A percentile compares a stretch with the other conserved stretches of the same genome.
Evolutionary conservation across 108 stramenopile species (phyloP).

Genomic region (Cyclotella distinguenda): DNA sequence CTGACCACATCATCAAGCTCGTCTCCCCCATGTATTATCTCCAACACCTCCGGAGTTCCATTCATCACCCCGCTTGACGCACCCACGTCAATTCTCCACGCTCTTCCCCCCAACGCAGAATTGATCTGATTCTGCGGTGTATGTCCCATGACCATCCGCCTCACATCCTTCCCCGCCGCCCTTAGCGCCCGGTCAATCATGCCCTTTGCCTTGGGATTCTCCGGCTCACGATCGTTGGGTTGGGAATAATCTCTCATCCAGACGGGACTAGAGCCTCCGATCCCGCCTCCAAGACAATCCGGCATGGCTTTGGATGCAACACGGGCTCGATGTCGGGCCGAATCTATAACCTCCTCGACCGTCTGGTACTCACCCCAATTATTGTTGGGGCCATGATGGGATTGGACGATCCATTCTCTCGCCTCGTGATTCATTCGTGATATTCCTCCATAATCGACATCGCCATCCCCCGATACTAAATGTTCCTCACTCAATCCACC

Average conservation of each 20-base stretch:
- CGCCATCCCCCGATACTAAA: conserved; percentile 34
- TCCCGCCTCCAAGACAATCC: conserved; percentile 60
- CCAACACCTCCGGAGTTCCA: conserved; percentile 75
- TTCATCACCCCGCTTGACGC: conserved; percentile 58
- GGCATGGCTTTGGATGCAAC: conserved; percentile 57
- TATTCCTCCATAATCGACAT: conserved; percentile 46
- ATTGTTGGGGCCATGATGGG: conserved; percentile 46
- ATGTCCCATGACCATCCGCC: conserved; percentile 84
- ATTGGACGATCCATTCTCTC: conserved; percentile 52
- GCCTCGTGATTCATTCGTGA: conserved; percentile 59
- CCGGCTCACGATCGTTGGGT: conserved; percentile 55
- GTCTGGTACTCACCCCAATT: conserved; percentile 51
- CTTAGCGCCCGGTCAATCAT: conserved; percentile 35
- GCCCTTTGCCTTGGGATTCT: conserved; percentile 37
- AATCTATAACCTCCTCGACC: conserved; percentile 48
- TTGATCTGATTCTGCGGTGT: conserved; percentile 74
- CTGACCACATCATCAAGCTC: conserved; percentile 47
- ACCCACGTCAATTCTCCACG: conserved; percentile 81
- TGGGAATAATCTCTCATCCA: conserved; percentile 79
- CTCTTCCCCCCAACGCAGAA: conserved; percentile 60
- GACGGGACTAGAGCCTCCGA: conserved; percentile 55
- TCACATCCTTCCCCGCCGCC: conserved; percentile 32
- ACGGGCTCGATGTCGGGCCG: conserved; percentile 48
- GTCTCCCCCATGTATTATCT: conserved; percentile 59
- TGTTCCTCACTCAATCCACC: conserved; percentile 70